Evolutionary conservation across 202 grass and related monocot species (phyloP), one percentile per base, ranked within the genome.

Genomic region (Alloteropsis angusta): DNA sequence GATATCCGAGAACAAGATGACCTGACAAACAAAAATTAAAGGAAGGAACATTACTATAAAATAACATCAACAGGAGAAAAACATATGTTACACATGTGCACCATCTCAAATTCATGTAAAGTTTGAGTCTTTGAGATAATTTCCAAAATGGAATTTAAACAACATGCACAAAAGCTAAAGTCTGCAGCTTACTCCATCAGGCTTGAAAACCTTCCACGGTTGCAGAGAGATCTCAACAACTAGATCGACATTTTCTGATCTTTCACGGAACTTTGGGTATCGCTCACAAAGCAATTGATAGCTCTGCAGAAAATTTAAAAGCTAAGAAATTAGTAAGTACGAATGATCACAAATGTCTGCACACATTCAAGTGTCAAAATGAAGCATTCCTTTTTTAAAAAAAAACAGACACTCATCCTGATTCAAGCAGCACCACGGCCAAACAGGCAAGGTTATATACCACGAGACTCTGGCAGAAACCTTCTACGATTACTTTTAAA

Each of bases 141-240:
- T 68, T 57, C 70, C 19, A 25, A 84, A 75, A 19, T 65, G 5
- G 22, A 80, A 61, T 32, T 30, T 4, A 54, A 84, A 78, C 55
- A 80, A 62, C 45, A 88, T 74, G 80, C 45, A 68, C 32, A 83
- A 78, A 70, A 81, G 32, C 30, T 19, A 30, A 80, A 74, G 34
- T 81, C 18, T 65, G 77, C 47, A 42, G 45, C 88, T 93, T 90
- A 98, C 96, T 81, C 92, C 92, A 44, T 98, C 92, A 84, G 96
- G 96, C 68, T 68, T 98, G 84, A 98, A 98, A 88, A 95, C 96
- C 69, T 95, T 98, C 91, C 92, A 98, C 25, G 96, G 96, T 65
- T 98, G 96, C 35, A 98, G 76, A 87, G 96, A 95, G 75, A 98
- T 98, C 82, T 98, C 96, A 83, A 98, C 89, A 81, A 98, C 87